These are phyloP conservation scores for Jasminum sambac DNA, from an alignment of 257 asterid species.

Conservation along the genomic window DNA sequence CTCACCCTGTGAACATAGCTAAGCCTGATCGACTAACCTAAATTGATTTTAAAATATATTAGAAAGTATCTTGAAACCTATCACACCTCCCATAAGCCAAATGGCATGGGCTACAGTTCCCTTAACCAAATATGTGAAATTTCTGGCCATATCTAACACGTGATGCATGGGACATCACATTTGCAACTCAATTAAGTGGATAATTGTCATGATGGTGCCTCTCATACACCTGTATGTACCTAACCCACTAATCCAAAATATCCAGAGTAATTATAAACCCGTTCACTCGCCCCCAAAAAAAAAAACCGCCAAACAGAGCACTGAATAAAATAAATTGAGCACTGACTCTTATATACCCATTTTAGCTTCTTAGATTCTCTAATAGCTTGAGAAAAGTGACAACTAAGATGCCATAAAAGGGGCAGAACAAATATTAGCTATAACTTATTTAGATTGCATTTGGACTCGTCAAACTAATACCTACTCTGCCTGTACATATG, in stretches of 20 bases:
- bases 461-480: background rate
- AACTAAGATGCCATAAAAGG: background rate
- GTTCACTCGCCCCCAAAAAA: background rate
- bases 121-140: background rate
- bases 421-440: constrained; percentile 17
- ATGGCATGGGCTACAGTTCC: background rate
- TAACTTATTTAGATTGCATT: background rate
- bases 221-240: background rate
- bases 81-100: background rate
- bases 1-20: background rate
- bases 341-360: constrained; percentile 5
- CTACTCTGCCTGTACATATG: background rate
- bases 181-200: background rate
- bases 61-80: background rate
- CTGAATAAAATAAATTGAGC: background rate
- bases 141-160: background rate
- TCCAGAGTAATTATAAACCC: background rate
- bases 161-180: background rate
- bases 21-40: background rate
- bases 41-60: background rate
- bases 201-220: background rate
- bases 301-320: background rate
- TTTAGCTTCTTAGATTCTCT: constrained; percentile 18
- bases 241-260: background rate
- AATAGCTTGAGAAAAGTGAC: constrained; percentile 13